phyloP scores from a whole-genome alignment of 2,329 filamentous ascomycete genomes.

The Clonostachys sp. region DNA sequence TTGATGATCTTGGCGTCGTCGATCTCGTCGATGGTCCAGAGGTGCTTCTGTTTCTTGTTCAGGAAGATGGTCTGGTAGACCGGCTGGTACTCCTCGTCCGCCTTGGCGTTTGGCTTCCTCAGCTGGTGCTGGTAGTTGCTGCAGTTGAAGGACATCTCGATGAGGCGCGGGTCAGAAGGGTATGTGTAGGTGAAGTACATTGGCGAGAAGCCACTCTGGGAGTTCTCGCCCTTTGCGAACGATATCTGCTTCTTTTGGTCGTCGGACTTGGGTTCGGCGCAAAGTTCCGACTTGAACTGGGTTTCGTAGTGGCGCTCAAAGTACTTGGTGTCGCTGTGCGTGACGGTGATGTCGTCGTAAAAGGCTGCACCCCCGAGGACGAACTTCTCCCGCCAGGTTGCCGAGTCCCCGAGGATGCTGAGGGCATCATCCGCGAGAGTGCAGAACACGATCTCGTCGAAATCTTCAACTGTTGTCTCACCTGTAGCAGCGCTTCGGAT shows the following conservation, averaged over 20 bases:
- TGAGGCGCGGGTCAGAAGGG: conserved; percentile 45
- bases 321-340: conserved; percentile 60
- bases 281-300: conserved; percentile 45
- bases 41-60: conserved; percentile 47
- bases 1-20: conserved; percentile 55
- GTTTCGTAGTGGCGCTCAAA: conserved; percentile 67
- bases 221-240: conserved; percentile 36
- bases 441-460: conserved; percentile 64
- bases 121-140: conserved; percentile 74
- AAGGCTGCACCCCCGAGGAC: conserved; percentile 69
- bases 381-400: conserved; percentile 56
- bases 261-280: conserved; percentile 37
- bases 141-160: conserved; percentile 72
- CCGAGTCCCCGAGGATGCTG: conserved; percentile 51
- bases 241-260: conserved; percentile 30
- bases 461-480: conserved; percentile 49
- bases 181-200: conserved; percentile 66
- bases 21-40: conserved; percentile 59
- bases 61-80: conserved; percentile 69
- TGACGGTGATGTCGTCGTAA: conserved; percentile 67
- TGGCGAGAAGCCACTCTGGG: conserved; percentile 51
- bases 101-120: conserved; percentile 25
- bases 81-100: conserved; percentile 39
- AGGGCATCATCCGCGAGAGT: conserved; percentile 61
- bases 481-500: conserved; percentile 25